These are phyloP conservation scores for Cladosporium colombiae DNA, from an alignment of 2,329 filamentous ascomycete species.

Conservation along the genomic window DNA sequence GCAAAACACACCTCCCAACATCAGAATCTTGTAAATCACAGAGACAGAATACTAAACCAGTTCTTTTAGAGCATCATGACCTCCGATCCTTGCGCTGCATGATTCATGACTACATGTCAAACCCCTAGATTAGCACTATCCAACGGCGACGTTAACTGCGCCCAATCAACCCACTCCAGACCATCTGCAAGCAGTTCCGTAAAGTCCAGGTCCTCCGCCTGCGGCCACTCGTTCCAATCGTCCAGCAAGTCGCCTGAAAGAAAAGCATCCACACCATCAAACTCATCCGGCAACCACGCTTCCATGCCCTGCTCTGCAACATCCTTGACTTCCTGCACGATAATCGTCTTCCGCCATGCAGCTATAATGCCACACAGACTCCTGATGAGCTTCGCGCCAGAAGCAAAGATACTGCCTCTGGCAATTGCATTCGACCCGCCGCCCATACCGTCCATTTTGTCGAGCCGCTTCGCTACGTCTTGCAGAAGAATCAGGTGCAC, in stretches of 20 bases:
- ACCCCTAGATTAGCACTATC: neutral
- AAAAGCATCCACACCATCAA: slow-evolving; percentile 5
- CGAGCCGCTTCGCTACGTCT: slow-evolving; percentile 22
- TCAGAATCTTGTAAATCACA: slow-evolving; percentile 66
- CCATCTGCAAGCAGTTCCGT: slow-evolving; percentile 18
- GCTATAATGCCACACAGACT: slow-evolving; percentile 22
- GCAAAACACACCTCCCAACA: slow-evolving; percentile 57
- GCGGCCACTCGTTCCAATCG: slow-evolving; percentile 18
- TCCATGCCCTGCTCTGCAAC: neutral
- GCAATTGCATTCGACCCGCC: slow-evolving; percentile 15
- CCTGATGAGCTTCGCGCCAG: slow-evolving; percentile 23
- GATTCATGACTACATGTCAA: neutral
- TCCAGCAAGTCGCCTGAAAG: slow-evolving; percentile 12
- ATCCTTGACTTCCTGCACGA: slow-evolving; percentile 4
- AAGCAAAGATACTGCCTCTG: slow-evolving; percentile 22
- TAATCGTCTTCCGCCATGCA: slow-evolving; percentile 22
- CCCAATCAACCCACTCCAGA: slow-evolving; percentile 18
- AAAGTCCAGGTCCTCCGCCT: slow-evolving; percentile 15
- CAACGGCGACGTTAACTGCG: slow-evolving; percentile 4
- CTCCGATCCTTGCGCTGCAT: neutral
- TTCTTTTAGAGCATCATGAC: slow-evolving; percentile 46
- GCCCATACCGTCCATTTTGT: slow-evolving; percentile 8
- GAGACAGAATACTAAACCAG: slow-evolving; percentile 55
- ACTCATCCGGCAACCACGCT: neutral
- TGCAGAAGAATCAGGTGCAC: slow-evolving; percentile 23